phyloP scores from a whole-genome alignment of 495 filamentous ascomycete genomes.

The Entonaema liquescens region DNA sequence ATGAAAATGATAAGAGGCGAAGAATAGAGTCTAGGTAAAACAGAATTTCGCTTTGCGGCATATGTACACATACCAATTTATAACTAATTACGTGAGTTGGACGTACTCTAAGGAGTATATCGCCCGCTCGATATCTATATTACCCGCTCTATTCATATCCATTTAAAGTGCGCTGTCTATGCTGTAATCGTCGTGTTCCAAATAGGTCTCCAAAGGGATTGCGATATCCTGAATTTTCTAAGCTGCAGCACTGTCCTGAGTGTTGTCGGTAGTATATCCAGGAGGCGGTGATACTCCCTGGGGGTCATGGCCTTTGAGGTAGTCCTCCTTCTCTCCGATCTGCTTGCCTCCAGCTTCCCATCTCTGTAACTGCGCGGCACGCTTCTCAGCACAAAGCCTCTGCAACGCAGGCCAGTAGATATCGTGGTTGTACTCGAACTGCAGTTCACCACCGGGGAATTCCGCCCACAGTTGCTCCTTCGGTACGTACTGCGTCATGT shows the following conservation, averaged over 20 bases:
- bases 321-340: slow-evolving; percentile 85
- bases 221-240: background rate
- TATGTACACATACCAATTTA: slow-evolving; percentile 3
- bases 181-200: background rate
- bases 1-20: slow-evolving; percentile 71
- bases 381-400: slow-evolving; percentile 68
- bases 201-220: background rate
- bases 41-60: background rate
- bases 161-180: background rate
- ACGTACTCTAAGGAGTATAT: background rate
- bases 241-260: background rate
- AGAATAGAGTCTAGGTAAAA: slow-evolving; percentile 59
- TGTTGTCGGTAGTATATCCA: slow-evolving; percentile 16
- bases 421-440: slow-evolving; percentile 89
- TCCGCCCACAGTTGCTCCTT: slow-evolving; percentile 77
- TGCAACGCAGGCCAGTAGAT: slow-evolving; percentile 89
- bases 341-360: slow-evolving; percentile 82
- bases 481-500: slow-evolving; percentile 79
- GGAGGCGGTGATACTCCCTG: slow-evolving; percentile 32
- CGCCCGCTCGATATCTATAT: background rate
- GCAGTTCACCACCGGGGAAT: slow-evolving; percentile 66
- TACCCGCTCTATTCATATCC: background rate
- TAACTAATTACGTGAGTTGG: slow-evolving; percentile 1
- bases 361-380: slow-evolving; percentile 65
- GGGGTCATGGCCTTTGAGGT: slow-evolving; percentile 66